Conservation (phyloP, 305 asterid species). For the Fraxinus dipetala region DNA sequence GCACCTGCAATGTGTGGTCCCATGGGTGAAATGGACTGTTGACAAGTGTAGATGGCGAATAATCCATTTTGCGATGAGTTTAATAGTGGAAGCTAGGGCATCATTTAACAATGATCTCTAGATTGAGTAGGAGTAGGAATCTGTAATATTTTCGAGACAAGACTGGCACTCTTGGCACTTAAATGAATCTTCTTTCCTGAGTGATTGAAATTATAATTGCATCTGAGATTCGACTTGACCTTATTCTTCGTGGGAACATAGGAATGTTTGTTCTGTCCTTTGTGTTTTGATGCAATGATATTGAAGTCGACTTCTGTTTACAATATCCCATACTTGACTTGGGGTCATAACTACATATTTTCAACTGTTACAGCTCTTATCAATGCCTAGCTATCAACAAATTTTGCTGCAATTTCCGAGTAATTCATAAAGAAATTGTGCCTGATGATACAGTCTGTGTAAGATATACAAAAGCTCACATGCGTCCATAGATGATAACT, state of each 20-base stretch:
- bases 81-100: conserved; percentile 12
- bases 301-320: neutral
- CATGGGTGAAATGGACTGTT: conserved; percentile 65
- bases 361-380: too few species aligned
- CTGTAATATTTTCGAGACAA: conserved; percentile 17
- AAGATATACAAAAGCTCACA: neutral
- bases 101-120: neutral
- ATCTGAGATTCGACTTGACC: neutral
- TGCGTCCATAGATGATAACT: neutral
- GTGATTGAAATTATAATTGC: neutral
- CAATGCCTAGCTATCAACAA: too few species aligned
- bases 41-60: neutral
- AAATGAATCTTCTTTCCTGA: conserved; percentile 7
- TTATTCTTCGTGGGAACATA: neutral
- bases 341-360: neutral
- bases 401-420: neutral
- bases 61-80: neutral
- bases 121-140: conserved; percentile 6
- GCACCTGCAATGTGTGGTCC: conserved; percentile 65
- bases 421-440: too few species aligned
- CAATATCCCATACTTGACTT: neutral
- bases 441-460: neutral
- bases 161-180: neutral
- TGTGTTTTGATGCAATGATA: neutral
- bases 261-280: neutral